A percentile compares a stretch with the other conserved stretches of the same genome.
These are phyloP conservation scores for Tulasnella sp. DNA, from an alignment of 768 basidiomycete genomes.

Conservation along the genomic window DNA sequence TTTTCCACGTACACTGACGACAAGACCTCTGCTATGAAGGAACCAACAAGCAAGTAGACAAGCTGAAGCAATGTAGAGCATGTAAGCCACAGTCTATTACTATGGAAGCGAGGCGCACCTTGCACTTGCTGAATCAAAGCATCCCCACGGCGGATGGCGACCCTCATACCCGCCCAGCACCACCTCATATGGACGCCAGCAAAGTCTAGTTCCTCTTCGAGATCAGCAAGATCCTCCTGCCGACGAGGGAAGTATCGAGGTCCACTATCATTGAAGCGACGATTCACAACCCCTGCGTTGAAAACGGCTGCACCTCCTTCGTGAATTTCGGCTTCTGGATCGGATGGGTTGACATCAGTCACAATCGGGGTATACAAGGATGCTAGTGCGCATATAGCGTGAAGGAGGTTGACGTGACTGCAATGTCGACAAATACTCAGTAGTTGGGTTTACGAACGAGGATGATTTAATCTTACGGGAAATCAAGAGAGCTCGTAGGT, in stretches of 20 bases:
- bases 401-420: slow-evolving; percentile 8
- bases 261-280: not conserved
- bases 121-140: slow-evolving; percentile 6
- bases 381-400: slow-evolving; percentile 18
- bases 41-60: slow-evolving; percentile 4
- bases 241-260: not conserved
- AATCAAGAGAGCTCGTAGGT: not conserved
- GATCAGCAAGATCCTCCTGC: not conserved
- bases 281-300: slow-evolving; percentile 5
- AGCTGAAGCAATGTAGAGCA: not conserved
- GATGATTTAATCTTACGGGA: not conserved
- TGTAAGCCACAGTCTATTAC: too few relatives aligned
- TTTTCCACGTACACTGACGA: not conserved
- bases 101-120: too few relatives aligned
- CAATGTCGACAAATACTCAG: not conserved
- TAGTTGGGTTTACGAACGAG: not conserved
- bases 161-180: not conserved
- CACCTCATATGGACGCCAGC: not conserved
- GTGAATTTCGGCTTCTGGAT: not conserved
- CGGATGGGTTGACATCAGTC: not conserved
- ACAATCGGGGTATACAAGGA: slow-evolving; percentile 7
- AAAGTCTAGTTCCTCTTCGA: slow-evolving; percentile 1
- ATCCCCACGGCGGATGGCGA: slow-evolving; percentile 6
- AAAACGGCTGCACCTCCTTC: slow-evolving; percentile 1
- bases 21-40: not conserved